Evolutionary conservation across 306 rosid genomes (phyloP), one percentile per base, ranked within the genome.

Genomic region (Geum urbanum): DNA sequence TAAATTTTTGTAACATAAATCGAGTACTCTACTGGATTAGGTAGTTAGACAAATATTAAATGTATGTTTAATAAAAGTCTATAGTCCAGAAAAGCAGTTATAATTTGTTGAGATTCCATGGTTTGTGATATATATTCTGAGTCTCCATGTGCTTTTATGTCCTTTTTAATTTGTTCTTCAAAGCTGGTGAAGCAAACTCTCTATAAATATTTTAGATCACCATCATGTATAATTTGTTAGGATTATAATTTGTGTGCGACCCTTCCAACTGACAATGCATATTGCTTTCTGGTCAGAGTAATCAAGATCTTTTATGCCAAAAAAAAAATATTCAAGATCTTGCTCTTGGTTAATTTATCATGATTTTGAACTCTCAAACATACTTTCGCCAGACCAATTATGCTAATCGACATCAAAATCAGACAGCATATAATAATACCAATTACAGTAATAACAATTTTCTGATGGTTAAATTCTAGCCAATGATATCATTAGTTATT

Each of bases 141-240:
- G 54, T 41, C 65, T 44, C 40, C 50, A 37, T 68, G 48, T 51
- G 49, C 37, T 50, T 50, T 67, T 37, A 4, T 67, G 27, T 49
- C 59, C 12, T 2, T 62, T 40, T 40, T n/a, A 8, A 18, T 3
- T 3, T 41, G 49, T 61, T 16, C 14, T n/a, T 61, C 24, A 39
- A 66, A 66, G 24, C 20, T 66, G 45, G 24, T 16, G 13, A 16
- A 39, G 8, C 27, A 16, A 37, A 14, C 43, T 58, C 19, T 19
- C 14, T 61, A 32, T 32, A 2, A 49, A 67, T 41, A 50, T 50
- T 66, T 49, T 58, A 67, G 12, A 67, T 50, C 72, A 50, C 22
- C 10, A 9, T 18, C 3, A 5, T 67, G 32, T n/a, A 35, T 50
- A 35, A 6, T 16, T 50, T 48, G 6, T 19, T 14, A 3, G 35